A percentile compares a stretch with the other conserved stretches of the same genome.
These are phyloP conservation scores for Fremontodendron californicum DNA, from an alignment of 345 rosid genomes.

Conservation along the genomic window DNA sequence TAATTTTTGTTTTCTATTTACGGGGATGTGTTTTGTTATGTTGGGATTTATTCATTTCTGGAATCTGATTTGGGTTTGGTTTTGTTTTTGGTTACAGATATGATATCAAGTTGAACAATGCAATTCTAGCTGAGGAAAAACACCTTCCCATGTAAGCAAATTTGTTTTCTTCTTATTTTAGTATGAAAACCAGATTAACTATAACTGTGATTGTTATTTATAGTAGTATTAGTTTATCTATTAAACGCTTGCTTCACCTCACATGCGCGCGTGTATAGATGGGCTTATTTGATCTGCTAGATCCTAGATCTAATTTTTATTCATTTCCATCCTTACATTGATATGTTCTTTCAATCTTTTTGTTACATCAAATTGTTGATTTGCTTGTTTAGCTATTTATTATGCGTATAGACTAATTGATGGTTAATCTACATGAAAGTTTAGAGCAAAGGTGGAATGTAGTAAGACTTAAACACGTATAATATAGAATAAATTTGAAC, in stretches of 20 bases:
- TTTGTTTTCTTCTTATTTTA: neutral
- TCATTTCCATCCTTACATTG: neutral
- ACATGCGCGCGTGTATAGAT: neutral
- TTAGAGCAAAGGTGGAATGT: neutral
- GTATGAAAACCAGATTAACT: neutral
- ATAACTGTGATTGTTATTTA: neutral
- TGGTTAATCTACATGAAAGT: neutral
- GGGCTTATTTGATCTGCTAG: neutral
- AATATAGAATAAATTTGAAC: neutral
- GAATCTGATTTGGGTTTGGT: conserved; percentile 1
- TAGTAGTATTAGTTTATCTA: neutral
- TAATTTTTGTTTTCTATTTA: neutral
- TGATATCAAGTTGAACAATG: conserved; percentile 79
- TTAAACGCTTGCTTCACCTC: neutral
- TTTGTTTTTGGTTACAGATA: conserved; percentile 45
- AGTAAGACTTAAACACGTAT: too few relatives aligned
- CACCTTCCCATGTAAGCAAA: conserved; percentile 77
- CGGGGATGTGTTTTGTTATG: neutral
- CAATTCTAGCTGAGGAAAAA: conserved; percentile 96
- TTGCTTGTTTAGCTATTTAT: neutral
- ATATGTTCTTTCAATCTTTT: neutral
- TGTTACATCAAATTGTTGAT: neutral
- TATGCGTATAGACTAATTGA: neutral
- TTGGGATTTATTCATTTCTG: neutral
- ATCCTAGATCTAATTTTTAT: neutral